Percentiles rank a stretch among this genome's conserved stretches.
Evolutionary conservation across 129 eudicot genomes (phyloP).

Genomic region (Arctium lappa): DNA sequence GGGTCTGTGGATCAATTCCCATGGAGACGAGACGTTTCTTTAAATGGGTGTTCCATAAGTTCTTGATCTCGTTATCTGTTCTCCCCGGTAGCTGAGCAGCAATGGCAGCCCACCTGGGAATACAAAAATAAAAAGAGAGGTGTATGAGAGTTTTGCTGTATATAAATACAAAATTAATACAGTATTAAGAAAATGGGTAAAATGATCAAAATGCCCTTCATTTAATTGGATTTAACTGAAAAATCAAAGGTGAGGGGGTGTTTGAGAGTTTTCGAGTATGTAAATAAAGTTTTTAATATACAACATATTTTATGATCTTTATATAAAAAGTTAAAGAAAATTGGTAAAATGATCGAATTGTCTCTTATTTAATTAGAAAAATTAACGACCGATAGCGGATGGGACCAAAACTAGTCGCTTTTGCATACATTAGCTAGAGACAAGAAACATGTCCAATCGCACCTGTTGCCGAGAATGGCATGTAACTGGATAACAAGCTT

Average conservation of each 20-base stretch:
- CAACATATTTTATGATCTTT: too few species aligned
- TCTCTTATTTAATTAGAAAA: too few species aligned
- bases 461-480: conserved; percentile 97
- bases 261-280: too few species aligned
- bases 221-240: too few species aligned
- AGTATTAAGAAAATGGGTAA: not conserved
- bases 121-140: not conserved
- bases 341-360: not conserved
- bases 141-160: not conserved
- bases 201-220: not conserved
- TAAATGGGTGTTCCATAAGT: conserved; percentile 91
- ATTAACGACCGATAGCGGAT: not conserved
- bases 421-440: too few species aligned
- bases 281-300: too few species aligned
- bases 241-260: too few species aligned
- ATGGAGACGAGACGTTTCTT: conserved; percentile 64
- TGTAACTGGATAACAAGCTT: conserved; percentile 86
- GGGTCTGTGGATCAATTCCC: conserved; percentile 88
- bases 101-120: conserved; percentile 95
- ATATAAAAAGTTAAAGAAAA: too few species aligned
- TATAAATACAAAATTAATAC: not conserved
- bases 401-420: not conserved
- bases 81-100: conserved; percentile 90
- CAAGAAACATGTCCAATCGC: not conserved
- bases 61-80: conserved; percentile 96